A percentile compares a stretch with the other conserved stretches of the same genome.
phyloP scores from a whole-genome alignment of 2,329 filamentous ascomycete genomes.

The Escovopsis sp. region DNA sequence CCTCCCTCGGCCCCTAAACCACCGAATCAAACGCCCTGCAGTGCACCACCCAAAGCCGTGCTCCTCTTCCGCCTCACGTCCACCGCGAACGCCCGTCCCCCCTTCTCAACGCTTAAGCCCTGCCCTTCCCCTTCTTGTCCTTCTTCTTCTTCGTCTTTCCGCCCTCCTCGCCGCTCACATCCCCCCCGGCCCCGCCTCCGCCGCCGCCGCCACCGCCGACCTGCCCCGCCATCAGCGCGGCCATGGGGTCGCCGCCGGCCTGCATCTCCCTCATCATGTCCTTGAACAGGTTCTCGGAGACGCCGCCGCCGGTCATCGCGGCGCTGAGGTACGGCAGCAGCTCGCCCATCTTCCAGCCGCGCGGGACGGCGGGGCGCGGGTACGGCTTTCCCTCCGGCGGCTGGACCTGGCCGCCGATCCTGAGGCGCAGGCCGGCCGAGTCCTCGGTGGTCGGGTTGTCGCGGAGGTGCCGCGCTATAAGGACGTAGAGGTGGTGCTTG shows the following conservation, averaged over 20 bases:
- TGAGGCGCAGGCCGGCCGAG: constrained; percentile 51
- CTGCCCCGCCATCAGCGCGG: constrained; percentile 25
- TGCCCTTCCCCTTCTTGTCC: constrained; percentile 34
- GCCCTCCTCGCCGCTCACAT: constrained; percentile 8
- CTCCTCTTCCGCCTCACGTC: neutral
- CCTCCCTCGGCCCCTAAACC: neutral
- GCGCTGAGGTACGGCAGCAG: constrained; percentile 79
- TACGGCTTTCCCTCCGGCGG: constrained; percentile 50
- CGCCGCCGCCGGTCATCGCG: constrained; percentile 81
- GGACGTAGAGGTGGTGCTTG: constrained; percentile 77
- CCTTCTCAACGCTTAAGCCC: constrained; percentile 10
- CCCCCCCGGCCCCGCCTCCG: too few species aligned
- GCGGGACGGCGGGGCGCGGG: constrained; percentile 58
- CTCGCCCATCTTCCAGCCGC: constrained; percentile 80
- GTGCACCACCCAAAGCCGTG: neutral
- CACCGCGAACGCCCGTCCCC: too few species aligned
- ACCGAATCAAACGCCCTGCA: neutral
- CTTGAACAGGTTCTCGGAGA: constrained; percentile 87
- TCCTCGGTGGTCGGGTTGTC: constrained; percentile 63
- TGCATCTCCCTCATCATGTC: constrained; percentile 95
- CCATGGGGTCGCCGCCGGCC: constrained; percentile 31
- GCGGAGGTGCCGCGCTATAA: constrained; percentile 63
- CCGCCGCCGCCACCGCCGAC: constrained; percentile 14
- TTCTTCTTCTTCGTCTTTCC: constrained; percentile 28
- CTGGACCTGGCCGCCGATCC: constrained; percentile 55